Base-by-base conservation (phyloP, 1,284 basidiomycete genomes). In the Leccinum olivaceoglutinosum region DNA sequence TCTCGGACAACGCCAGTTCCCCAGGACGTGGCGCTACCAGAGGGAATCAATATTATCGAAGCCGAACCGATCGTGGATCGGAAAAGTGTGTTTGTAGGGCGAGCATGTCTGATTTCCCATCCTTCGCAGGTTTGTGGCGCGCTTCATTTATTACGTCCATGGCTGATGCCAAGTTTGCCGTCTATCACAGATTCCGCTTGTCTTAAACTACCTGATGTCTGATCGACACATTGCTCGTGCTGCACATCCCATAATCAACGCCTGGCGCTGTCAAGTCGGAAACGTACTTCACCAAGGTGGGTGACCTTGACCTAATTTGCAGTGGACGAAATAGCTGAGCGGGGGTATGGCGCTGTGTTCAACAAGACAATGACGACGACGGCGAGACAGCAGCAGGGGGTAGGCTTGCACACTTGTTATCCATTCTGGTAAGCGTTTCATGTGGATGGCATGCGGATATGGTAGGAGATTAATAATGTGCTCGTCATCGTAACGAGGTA, bases 351-450 rank as follows among this genome's bases (percentile, higher is more conserved):
- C n/a, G 32, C 14, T 6, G 18, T 21, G 60, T 39, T 61, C 21
- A 39, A 62, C 66, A 66, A 95, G 94, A 97, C 73, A 95, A 96
- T 65, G 93, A 96, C 66, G 95, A 98, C 66, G 92, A 97, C 66
- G 93, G 94, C 2, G 95, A 98, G 76, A 88, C 89, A 0, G 93
- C 93, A 1, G 95, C 95, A 7, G 94, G 95, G 6, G 86, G 89
- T 38, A 84, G 94, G 3, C 77, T 97, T 29, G 92, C 91, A 1
- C 94, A 96, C 74, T 81, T 97, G 2, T 77, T 97, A 6, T 93
- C 95, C 65, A 94, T 96, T 53, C 75, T 97, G 60, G 94, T 92
- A 64, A 59, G 86, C 39, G 16, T 6, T 25, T 25, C 61, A 34
- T 58, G 38, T 41, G 6, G 16, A 36, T 34, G 25, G 11, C 44